Evolutionary conservation across 1,284 basidiomycete genomes (phyloP).

Genomic region (Rhodotorula glutinis): DNA sequence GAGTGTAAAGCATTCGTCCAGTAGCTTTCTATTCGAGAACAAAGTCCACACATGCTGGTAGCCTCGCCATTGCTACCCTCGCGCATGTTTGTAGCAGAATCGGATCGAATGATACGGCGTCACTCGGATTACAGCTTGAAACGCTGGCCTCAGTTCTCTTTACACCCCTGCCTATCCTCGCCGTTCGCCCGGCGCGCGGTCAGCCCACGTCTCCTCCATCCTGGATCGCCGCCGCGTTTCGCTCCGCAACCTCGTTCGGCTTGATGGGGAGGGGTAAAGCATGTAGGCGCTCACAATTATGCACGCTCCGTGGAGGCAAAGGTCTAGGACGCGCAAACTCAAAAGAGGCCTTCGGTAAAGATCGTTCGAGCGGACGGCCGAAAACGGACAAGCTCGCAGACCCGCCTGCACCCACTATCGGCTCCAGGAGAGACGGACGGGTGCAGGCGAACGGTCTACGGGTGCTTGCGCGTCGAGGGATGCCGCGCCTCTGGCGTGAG

Average conservation of each 20-base stretch:
- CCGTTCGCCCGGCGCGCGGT: no score
- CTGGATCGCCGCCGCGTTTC: no score
- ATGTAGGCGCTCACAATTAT: slow-evolving; percentile 35
- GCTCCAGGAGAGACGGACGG: not conserved
- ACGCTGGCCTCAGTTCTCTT: no score
- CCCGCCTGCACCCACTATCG: not conserved
- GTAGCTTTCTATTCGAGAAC: no score
- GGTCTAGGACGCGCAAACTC: slow-evolving; percentile 28
- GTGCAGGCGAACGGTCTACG: not conserved
- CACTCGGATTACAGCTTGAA: no score
- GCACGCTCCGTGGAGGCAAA: slow-evolving; percentile 12
- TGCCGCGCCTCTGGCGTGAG: slow-evolving; percentile 16
- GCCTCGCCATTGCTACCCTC: no score
- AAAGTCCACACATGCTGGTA: no score
- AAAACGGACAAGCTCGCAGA: not conserved
- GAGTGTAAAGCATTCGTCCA: no score
- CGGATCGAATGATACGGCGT: no score
- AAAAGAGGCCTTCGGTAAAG: slow-evolving; percentile 19
- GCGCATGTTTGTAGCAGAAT: no score
- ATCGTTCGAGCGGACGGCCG: slow-evolving; percentile 18
- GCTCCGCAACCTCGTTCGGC: no score
- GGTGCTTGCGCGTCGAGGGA: slow-evolving; percentile 15
- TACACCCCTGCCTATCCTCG: no score
- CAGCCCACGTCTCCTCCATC: not conserved
- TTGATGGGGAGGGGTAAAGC: not conserved